Evolutionary conservation across 2,329 filamentous ascomycete genomes (phyloP).

Genomic region (Aspergillus arachidicola): DNA sequence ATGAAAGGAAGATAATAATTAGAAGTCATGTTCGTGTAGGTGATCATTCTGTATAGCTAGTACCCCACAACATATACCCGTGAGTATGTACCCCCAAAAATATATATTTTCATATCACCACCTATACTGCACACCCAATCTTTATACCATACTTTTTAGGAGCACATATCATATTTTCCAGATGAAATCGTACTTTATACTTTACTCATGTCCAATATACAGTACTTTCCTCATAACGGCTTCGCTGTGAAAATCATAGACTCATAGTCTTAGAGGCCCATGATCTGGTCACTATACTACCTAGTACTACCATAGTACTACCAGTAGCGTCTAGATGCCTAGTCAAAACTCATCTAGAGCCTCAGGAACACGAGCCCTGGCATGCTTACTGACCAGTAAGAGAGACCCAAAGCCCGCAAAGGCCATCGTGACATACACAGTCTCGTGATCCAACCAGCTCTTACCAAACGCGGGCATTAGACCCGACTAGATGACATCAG

Average conservation of each 20-base stretch:
- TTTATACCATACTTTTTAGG: background rate
- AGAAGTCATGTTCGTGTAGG: background rate
- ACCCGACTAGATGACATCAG: background rate
- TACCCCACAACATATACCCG: background rate
- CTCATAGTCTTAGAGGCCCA: background rate
- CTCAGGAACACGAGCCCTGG: too few relatives aligned
- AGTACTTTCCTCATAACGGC: background rate
- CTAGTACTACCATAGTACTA: background rate
- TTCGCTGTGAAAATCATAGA: background rate
- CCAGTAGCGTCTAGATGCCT: background rate
- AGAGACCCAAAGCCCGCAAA: background rate
- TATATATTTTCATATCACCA: background rate
- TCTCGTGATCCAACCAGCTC: background rate
- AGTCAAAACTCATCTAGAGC: background rate
- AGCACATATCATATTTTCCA: background rate
- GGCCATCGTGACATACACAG: background rate
- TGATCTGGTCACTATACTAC: background rate
- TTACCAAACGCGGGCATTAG: background rate
- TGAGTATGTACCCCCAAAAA: background rate
- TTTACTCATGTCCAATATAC: background rate
- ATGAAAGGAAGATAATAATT: background rate
- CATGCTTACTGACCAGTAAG: background rate
- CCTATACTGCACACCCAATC: background rate
- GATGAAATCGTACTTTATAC: background rate
- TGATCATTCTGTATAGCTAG: background rate